Base-by-base conservation (phyloP, 805 yeast genomes). In the Kregervanrija delftensis region DNA sequence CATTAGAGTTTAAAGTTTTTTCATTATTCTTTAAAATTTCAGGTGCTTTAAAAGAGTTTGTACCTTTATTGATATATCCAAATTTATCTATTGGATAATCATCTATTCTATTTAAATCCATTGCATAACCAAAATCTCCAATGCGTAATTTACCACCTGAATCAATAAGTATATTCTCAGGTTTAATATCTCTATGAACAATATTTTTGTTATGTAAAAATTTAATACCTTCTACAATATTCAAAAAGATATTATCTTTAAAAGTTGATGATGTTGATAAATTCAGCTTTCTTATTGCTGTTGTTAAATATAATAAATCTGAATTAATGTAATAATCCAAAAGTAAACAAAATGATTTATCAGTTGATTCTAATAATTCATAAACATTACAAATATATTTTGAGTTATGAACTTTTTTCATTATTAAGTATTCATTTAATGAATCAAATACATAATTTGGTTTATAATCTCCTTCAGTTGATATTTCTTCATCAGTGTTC, bases 21-120 rank as follows among this genome's bases (percentile, higher is more conserved):
- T 30, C 40, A 1, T 40, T 31, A 5, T 42, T 37, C 5, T 41
- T 41, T 17, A 50, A 71, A 30, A 75, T 48, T 52, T 77, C 82
- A 0, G 83, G 83, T 0, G 81, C 73, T 51, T 74, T 77, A 59
- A 74, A 77, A 6, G 77, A 69, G 17, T 65, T 65, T 1, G 83
- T 77, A 2, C 83, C 83, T 49, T 73, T 59, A 37, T 52, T 60
- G 11, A 71, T 43, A 30, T 54, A 55, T 9, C 49, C 51, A 2
- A n/a, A 11, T 15, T 51, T 49, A 1, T 49, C 42, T 9, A 57
- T 28, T 3, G 51, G 54, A 42, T 60, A 56, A 30, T 40, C 12
- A 10, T 48, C 49, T 1, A 59, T 22, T 8, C 55, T 44, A 30
- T 52, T 47, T 31, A 69, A 52, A 50, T 71, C 65, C 11, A 74